phyloP scores from a whole-genome alignment of 768 basidiomycete genomes.

The Hypholoma fasciculare region DNA sequence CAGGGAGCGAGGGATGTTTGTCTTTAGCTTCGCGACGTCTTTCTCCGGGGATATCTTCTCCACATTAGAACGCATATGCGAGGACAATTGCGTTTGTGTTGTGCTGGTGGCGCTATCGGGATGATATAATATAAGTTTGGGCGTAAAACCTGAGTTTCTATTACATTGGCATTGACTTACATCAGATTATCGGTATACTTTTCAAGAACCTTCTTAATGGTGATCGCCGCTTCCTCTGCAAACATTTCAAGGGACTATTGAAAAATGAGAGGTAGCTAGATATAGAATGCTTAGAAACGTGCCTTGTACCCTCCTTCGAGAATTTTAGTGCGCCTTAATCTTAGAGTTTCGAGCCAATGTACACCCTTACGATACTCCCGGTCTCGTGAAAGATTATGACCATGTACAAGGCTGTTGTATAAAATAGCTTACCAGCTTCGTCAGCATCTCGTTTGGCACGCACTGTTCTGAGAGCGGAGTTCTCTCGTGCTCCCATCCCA shows the following conservation, averaged over 20 bases:
- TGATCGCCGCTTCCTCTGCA: conserved; percentile 66
- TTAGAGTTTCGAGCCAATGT: conserved; percentile 89
- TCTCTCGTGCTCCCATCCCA: conserved; percentile 57
- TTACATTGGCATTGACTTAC: conserved; percentile 40
- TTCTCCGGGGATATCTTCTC: conserved; percentile 68
- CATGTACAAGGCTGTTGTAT: background rate
- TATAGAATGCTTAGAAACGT: conserved; percentile 17
- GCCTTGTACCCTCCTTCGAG: conserved; percentile 82
- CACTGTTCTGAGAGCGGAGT: conserved; percentile 69
- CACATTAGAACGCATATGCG: conserved; percentile 60
- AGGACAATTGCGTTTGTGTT: conserved; percentile 74
- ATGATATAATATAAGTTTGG: background rate
- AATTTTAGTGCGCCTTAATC: conserved; percentile 79
- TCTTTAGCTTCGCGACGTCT: conserved; percentile 60
- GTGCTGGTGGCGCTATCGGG: conserved; percentile 67
- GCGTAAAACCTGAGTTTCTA: background rate
- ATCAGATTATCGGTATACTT: conserved; percentile 81
- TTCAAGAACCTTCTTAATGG: conserved; percentile 63
- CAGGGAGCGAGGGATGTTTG: conserved; percentile 60
- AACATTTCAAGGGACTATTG: conserved; percentile 79
- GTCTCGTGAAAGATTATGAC: conserved; percentile 44
- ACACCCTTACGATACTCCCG: conserved; percentile 89
- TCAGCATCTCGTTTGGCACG: conserved; percentile 88
- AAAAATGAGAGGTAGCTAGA: background rate
- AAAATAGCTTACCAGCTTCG: conserved; percentile 66